Evolutionary conservation across 2,329 filamentous ascomycete species (phyloP).

Genomic region (Aspergillus fumigatus): DNA sequence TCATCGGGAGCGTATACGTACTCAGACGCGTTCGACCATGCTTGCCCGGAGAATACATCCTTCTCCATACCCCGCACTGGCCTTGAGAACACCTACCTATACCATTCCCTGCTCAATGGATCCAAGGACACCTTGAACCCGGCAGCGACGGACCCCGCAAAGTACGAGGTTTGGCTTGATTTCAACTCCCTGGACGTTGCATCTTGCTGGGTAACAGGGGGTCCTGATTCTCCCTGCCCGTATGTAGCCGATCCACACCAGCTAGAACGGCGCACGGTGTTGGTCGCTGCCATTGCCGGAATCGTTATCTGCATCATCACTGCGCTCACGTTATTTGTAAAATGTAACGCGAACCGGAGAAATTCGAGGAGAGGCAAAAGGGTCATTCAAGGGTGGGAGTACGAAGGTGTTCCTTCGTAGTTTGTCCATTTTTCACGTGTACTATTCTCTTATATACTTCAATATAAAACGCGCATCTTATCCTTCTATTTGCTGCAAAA

Average conservation of each 20-base stretch:
- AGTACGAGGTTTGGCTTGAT: constrained; percentile 51
- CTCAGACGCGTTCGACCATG: constrained; percentile 36
- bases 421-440: background rate
- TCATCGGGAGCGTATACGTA: constrained; percentile 43
- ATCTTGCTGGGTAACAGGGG: constrained; percentile 59
- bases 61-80: constrained; percentile 59
- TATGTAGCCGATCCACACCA: constrained; percentile 47
- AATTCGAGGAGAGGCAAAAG: constrained; percentile 49
- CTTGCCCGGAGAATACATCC: constrained; percentile 46
- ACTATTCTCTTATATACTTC: background rate
- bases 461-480: background rate
- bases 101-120: constrained; percentile 36
- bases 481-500: background rate
- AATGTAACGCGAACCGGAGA: constrained; percentile 58
- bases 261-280: constrained; percentile 45
- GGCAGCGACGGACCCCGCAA: constrained; percentile 21
- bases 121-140: constrained; percentile 22
- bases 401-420: constrained; percentile 61
- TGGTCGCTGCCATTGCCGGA: constrained; percentile 59
- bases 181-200: constrained; percentile 55
- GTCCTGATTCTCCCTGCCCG: constrained; percentile 54
- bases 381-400: constrained; percentile 56
- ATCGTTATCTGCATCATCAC: constrained; percentile 60
- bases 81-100: constrained; percentile 59
- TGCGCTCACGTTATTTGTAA: constrained; percentile 58